Evolutionary conservation across 352 stramenopile species (phyloP).

Genomic region (Plasmopara halstedii): DNA sequence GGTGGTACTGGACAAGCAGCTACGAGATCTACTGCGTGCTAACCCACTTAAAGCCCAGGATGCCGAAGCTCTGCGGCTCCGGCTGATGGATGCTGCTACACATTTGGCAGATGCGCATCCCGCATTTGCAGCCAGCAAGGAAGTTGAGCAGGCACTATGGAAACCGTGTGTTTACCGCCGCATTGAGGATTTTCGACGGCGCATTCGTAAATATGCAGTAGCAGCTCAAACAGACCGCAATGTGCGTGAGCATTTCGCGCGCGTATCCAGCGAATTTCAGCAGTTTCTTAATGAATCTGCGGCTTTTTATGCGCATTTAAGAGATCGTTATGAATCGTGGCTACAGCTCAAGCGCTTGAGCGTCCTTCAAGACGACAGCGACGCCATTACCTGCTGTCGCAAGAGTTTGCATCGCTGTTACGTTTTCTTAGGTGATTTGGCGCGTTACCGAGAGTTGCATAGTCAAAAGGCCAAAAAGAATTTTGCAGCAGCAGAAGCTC

Average conservation of each 20-base stretch:
- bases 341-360: slow-evolving; percentile 15
- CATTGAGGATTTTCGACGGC: slow-evolving; percentile 84
- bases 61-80: slow-evolving; percentile 49
- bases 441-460: slow-evolving; percentile 76
- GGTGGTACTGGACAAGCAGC: slow-evolving; percentile 58
- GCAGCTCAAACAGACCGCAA: slow-evolving; percentile 52
- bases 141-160: slow-evolving; percentile 81
- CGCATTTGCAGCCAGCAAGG: slow-evolving; percentile 49
- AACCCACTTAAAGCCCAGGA: slow-evolving; percentile 55
- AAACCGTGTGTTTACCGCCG: slow-evolving; percentile 89
- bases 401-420: slow-evolving; percentile 77
- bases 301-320: slow-evolving; percentile 70
- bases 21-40: slow-evolving; percentile 58
- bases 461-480: slow-evolving; percentile 83
- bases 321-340: slow-evolving; percentile 40
- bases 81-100: slow-evolving; percentile 46
- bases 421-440: slow-evolving; percentile 74
- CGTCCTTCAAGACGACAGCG: slow-evolving; percentile 4
- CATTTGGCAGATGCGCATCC: slow-evolving; percentile 35
- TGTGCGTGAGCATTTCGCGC: slow-evolving; percentile 72
- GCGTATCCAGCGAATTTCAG: slow-evolving; percentile 68
- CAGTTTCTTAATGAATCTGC: slow-evolving; percentile 51
- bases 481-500: slow-evolving; percentile 54
- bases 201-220: slow-evolving; percentile 81
- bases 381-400: slow-evolving; percentile 26